Conservation (phyloP, 768 basidiomycete genomes). For the Fistulinella prunicolor region DNA sequence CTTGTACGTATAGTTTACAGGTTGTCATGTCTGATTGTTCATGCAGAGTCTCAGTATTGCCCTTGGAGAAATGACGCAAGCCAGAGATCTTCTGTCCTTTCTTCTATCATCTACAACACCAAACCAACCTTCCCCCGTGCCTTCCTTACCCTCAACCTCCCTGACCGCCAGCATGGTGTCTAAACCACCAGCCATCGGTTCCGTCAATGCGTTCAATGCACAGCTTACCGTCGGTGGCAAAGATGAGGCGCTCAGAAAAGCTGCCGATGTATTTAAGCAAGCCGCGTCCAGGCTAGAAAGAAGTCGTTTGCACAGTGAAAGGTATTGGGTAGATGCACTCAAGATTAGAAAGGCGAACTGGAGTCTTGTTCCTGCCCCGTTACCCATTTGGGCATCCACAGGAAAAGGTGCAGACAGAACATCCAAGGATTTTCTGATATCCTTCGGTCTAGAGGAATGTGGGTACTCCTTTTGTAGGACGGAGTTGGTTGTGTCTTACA, state of each 20-base stretch:
- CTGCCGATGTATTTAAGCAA: conserved; percentile 64
- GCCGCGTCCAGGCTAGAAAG: conserved; percentile 71
- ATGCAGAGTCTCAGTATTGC: conserved; percentile 50
- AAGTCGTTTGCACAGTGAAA: conserved; percentile 57
- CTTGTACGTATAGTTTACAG: conserved; percentile 49
- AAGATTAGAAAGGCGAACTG: conserved; percentile 75
- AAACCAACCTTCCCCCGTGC: conserved; percentile 30
- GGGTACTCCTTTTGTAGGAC: conserved; percentile 25
- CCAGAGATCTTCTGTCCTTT: conserved; percentile 63
- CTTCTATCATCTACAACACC: conserved; percentile 46
- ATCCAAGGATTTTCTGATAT: conserved; percentile 76
- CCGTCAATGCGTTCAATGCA: conserved; percentile 69
- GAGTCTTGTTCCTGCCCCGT: conserved; percentile 75
- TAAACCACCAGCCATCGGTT: conserved; percentile 61
- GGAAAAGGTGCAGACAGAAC: conserved; percentile 81
- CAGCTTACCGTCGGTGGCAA: conserved; percentile 76
- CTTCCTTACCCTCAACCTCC: conserved; percentile 30
- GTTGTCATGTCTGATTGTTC: conserved; percentile 5
- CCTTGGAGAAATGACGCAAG: conserved; percentile 76
- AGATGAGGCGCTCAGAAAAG: conserved; percentile 74
- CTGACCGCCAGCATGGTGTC: conserved; percentile 64
- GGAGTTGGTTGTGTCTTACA: conserved; percentile 1
- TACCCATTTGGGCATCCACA: conserved; percentile 63
- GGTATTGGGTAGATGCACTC: conserved; percentile 81
- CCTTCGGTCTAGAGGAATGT: conserved; percentile 84